A percentile compares a stretch with the other conserved stretches of the same genome.
Conservation (phyloP, 768 basidiomycete genomes). For the Termitomyces sp. region DNA sequence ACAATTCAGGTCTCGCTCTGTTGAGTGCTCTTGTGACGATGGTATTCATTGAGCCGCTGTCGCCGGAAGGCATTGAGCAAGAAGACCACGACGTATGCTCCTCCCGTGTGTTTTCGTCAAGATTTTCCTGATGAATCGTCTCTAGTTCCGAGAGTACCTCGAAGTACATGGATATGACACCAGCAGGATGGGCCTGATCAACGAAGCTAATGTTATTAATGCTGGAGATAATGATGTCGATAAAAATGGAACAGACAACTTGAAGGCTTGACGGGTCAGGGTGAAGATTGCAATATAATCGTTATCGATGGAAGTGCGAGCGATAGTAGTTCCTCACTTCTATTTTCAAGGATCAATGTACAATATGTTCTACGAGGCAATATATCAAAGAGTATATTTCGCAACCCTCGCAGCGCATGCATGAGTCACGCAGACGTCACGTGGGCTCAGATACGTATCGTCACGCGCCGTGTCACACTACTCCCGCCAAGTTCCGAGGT, state of each 20-base stretch:
- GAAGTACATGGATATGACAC: conserved; percentile 75
- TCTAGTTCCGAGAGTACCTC: conserved; percentile 77
- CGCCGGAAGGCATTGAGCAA: conserved; percentile 68
- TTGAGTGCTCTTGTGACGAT: conserved; percentile 69
- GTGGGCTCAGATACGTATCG: background rate
- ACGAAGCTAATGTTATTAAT: background rate
- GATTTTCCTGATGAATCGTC: background rate
- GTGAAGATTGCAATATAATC: background rate
- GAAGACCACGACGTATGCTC: conserved; percentile 27
- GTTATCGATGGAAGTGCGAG: too few relatives aligned
- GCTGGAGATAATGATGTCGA: background rate
- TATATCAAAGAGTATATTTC: too few relatives aligned
- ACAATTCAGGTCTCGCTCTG: conserved; percentile 52
- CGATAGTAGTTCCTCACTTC: too few relatives aligned
- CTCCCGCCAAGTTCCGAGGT: conserved; percentile 31
- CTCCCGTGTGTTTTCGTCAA: background rate
- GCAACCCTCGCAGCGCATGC: too few relatives aligned
- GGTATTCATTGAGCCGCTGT: conserved; percentile 68
- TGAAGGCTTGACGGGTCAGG: background rate
- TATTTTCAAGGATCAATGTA: too few relatives aligned
- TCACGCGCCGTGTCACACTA: conserved; percentile 17
- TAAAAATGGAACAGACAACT: background rate
- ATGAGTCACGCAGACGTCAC: background rate
- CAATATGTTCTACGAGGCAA: too few relatives aligned
- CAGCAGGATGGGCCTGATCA: conserved; percentile 5